phyloP scores from a whole-genome alignment of 257 asterid genomes.

The Gentiana straminea region DNA sequence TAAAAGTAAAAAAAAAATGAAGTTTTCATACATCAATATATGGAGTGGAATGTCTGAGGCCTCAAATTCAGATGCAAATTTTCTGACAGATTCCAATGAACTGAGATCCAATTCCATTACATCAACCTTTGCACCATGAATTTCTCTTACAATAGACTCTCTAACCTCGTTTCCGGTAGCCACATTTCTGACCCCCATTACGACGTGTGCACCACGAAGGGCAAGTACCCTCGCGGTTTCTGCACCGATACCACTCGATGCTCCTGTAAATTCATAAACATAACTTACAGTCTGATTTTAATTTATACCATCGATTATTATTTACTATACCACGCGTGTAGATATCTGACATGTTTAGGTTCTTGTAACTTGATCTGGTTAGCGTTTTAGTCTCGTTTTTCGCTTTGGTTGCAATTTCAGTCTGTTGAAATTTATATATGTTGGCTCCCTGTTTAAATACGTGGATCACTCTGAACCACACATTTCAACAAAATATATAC shows the following conservation, averaged over 20 bases:
- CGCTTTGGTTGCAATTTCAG: not conserved
- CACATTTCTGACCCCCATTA: slow-evolving; percentile 66
- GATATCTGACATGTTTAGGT: too few species aligned
- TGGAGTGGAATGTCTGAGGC: slow-evolving; percentile 61
- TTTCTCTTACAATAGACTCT: slow-evolving; percentile 41
- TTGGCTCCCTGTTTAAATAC: too few species aligned
- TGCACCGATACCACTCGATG: slow-evolving; percentile 82
- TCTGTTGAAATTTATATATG: too few species aligned
- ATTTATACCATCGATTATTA: too few species aligned
- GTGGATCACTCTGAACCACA: too few species aligned
- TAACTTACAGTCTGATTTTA: too few species aligned
- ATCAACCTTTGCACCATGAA: slow-evolving; percentile 65
- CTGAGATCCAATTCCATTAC: slow-evolving; percentile 77
- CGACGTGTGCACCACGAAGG: slow-evolving; percentile 66
- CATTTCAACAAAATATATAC: too few species aligned
- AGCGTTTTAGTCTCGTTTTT: too few species aligned
- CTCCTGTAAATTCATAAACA: slow-evolving; percentile 37
- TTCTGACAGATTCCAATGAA: slow-evolving; percentile 57
- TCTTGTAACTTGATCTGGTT: too few species aligned
- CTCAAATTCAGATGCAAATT: slow-evolving; percentile 54
- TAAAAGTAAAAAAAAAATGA: too few species aligned
- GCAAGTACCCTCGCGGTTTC: slow-evolving; percentile 92
- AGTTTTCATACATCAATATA: slow-evolving; percentile 55
- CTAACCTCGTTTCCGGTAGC: slow-evolving; percentile 43
- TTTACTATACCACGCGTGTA: too few species aligned